phyloP scores from a whole-genome alignment of 768 basidiomycete genomes.

The Amanita fuliginea region DNA sequence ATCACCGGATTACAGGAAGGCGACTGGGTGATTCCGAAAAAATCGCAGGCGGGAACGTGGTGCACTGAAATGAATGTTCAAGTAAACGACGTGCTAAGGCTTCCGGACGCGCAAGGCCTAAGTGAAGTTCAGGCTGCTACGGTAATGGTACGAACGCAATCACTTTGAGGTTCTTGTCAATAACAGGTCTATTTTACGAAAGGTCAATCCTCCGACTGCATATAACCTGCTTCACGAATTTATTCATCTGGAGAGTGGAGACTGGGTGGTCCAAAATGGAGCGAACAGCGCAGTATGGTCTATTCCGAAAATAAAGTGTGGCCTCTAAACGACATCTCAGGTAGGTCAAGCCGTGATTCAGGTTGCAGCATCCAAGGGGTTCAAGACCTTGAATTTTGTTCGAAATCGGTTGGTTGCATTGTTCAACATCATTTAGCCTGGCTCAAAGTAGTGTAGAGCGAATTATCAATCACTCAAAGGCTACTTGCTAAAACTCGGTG shows the following conservation, averaged over 20 bases:
- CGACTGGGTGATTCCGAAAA: conserved; percentile 71
- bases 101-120: conserved; percentile 36
- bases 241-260: conserved; percentile 48
- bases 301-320: neutral
- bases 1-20: conserved; percentile 36
- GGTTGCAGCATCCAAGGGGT: conserved; percentile 58
- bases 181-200: neutral
- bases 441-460: conserved; percentile 27
- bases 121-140: conserved; percentile 64
- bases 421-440: neutral
- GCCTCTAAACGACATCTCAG: conserved; percentile 20
- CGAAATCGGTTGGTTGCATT: conserved; percentile 43
- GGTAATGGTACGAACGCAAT: conserved; percentile 40
- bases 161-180: neutral
- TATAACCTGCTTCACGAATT: conserved; percentile 74
- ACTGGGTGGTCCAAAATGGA: conserved; percentile 82
- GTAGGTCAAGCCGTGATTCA: conserved; percentile 84
- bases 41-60: conserved; percentile 72
- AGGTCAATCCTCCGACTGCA: conserved; percentile 82
- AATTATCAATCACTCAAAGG: conserved; percentile 37
- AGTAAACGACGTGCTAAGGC: conserved; percentile 45
- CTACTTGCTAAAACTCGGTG: conserved; percentile 52
- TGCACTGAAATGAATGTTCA: conserved; percentile 40
- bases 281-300: conserved; percentile 67
- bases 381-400: conserved; percentile 77